phyloP scores from a whole-genome alignment of 2,329 filamentous ascomycete species.

The Aspergillus transmontanensis region DNA sequence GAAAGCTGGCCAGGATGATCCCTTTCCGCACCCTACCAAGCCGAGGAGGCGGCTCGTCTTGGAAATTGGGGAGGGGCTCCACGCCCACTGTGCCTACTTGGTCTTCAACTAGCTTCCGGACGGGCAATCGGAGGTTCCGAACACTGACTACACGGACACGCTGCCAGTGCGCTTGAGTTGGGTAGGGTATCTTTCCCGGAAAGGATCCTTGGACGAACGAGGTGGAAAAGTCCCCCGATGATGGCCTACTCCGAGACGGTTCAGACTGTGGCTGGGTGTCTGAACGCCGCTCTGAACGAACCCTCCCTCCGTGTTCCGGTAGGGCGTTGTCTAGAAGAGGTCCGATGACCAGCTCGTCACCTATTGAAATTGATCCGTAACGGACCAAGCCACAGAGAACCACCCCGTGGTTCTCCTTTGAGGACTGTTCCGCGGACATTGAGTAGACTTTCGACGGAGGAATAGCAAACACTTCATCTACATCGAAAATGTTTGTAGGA shows the following conservation, averaged over 20 bases:
- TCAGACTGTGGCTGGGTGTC: conserved; percentile 25
- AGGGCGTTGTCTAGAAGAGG: conserved; percentile 62
- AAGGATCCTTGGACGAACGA: conserved; percentile 32
- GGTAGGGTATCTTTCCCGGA: conserved; percentile 52
- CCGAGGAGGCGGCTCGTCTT: conserved; percentile 26
- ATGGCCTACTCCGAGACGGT: conserved; percentile 33
- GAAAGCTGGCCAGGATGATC: conserved; percentile 74
- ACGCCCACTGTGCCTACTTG: conserved; percentile 91
- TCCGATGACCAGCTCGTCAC: conserved; percentile 76
- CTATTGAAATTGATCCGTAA: conserved; percentile 75
- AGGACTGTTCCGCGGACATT: conserved; percentile 40
- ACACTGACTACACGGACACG: conserved; percentile 80
- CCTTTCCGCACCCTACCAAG: conserved; percentile 66
- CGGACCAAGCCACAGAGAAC: conserved; percentile 84
- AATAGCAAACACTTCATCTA: conserved; percentile 86
- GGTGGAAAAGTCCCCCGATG: conserved; percentile 37
- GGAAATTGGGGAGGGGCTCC: conserved; percentile 40
- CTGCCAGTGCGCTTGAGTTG: conserved; percentile 72
- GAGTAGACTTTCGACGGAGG: conserved; percentile 62
- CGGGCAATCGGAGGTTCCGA: conserved; percentile 82
- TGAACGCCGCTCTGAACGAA: conserved; percentile 19
- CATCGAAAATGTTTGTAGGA: conserved; percentile 73
- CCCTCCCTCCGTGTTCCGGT: conserved; percentile 52
- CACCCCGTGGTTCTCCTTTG: conserved; percentile 57
- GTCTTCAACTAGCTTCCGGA: conserved; percentile 71